phyloP scores from a whole-genome alignment of 345 rosid species.

The Euphorbia tirucalli region DNA sequence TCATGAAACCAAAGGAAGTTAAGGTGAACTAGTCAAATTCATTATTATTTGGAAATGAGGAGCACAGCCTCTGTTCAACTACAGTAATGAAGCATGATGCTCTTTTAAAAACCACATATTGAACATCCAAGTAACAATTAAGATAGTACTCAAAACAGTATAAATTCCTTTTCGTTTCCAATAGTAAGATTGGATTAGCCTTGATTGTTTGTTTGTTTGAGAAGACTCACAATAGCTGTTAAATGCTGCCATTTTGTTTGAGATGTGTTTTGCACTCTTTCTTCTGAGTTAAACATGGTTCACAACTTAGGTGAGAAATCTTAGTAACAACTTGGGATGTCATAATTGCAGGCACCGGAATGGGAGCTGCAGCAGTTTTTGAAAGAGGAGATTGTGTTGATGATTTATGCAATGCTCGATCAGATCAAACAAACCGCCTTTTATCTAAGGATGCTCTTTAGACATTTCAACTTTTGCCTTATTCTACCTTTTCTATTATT shows the following conservation, averaged over 20 bases:
- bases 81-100: not conserved
- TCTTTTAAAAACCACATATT: not conserved
- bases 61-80: not conserved
- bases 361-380: constrained; percentile 93
- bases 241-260: too few relatives aligned
- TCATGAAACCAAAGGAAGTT: not conserved
- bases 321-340: not conserved
- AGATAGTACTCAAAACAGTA: too few relatives aligned
- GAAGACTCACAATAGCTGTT: too few relatives aligned
- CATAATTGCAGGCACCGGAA: constrained; percentile 54
- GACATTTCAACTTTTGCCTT: not conserved
- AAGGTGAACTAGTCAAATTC: too few relatives aligned
- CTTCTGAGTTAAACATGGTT: not conserved
- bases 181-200: too few relatives aligned
- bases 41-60: too few relatives aligned
- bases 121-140: too few relatives aligned
- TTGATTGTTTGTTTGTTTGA: too few relatives aligned
- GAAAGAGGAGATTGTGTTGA: constrained; percentile 77
- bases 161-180: too few relatives aligned
- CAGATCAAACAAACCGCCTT: constrained; percentile 24
- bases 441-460: constrained; percentile 41
- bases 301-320: not conserved
- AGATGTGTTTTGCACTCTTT: too few relatives aligned
- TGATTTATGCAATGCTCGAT: constrained; percentile 43
- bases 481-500: not conserved